These are phyloP conservation scores for Mycosarcoma maydis DNA, from an alignment of 1,284 basidiomycete species.

Conservation along the genomic window DNA sequence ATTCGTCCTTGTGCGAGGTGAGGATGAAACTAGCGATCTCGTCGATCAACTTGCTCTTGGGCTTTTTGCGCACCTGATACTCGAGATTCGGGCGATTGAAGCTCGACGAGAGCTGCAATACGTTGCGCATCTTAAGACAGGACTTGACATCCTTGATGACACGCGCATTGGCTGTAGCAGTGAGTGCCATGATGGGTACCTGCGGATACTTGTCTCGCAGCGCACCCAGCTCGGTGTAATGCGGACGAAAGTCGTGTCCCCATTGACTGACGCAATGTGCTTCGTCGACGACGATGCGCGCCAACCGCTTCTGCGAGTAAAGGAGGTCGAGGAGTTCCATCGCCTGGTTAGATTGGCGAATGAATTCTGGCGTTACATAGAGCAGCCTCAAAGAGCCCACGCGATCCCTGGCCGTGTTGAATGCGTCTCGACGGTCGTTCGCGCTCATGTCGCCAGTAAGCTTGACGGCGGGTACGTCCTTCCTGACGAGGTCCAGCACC, in stretches of 20 bases:
- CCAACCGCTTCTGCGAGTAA: slow-evolving; percentile 73
- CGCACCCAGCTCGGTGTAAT: slow-evolving; percentile 72
- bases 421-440: slow-evolving; percentile 67
- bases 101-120: slow-evolving; percentile 73
- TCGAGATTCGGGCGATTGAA: slow-evolving; percentile 91
- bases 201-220: slow-evolving; percentile 79
- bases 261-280: slow-evolving; percentile 88
- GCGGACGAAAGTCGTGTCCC: slow-evolving; percentile 81
- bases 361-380: slow-evolving; percentile 92
- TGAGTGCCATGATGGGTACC: slow-evolving; percentile 93
- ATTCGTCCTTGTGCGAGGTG: slow-evolving; percentile 72
- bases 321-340: slow-evolving; percentile 75
- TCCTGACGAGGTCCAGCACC: slow-evolving; percentile 76
- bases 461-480: slow-evolving; percentile 77
- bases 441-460: slow-evolving; percentile 74
- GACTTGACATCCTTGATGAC: slow-evolving; percentile 82
- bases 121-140: slow-evolving; percentile 74
- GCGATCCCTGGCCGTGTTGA: slow-evolving; percentile 69
- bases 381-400: slow-evolving; percentile 73
- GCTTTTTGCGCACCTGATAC: slow-evolving; percentile 75
- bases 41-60: slow-evolving; percentile 71
- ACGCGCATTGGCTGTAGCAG: slow-evolving; percentile 86
- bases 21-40: slow-evolving; percentile 82
- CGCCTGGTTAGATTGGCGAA: slow-evolving; percentile 65
- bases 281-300: slow-evolving; percentile 94